phyloP scores from a whole-genome alignment of 2,329 filamentous ascomycete species.

The Pseudogymnoascus sp. region DNA sequence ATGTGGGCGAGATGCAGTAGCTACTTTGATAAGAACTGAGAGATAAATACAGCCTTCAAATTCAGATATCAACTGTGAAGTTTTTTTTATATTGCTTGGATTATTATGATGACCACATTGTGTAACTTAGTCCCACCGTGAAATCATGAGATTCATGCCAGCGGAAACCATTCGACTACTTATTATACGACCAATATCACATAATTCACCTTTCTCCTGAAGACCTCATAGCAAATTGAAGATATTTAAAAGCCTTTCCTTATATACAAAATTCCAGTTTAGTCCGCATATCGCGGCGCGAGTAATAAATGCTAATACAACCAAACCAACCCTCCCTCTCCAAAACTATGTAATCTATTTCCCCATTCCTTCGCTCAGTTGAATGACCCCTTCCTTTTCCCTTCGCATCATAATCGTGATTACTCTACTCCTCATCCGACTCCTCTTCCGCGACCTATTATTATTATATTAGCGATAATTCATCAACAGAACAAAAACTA shows the following conservation, averaged over 20 bases:
- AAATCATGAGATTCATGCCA: not conserved
- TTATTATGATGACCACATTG: not conserved
- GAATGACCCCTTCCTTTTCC: not conserved
- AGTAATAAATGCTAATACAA: slow-evolving; percentile 7
- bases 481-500: not conserved
- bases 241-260: slow-evolving; percentile 1
- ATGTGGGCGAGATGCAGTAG: not conserved
- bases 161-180: not conserved
- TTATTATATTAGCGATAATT: slow-evolving; percentile 11
- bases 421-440: slow-evolving; percentile 27
- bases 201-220: not conserved
- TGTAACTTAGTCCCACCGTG: not conserved
- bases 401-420: slow-evolving; percentile 3
- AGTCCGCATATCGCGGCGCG: not conserved
- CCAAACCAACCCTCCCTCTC: not conserved
- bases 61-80: not conserved
- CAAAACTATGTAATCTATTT: slow-evolving; percentile 1
- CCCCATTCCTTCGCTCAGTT: not conserved
- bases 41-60: slow-evolving; percentile 6
- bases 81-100: not conserved
- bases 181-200: not conserved
- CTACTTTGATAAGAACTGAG: slow-evolving; percentile 7
- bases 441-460: slow-evolving; percentile 27
- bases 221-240: not conserved
- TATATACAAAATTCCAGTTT: slow-evolving; percentile 7